phyloP scores from a whole-genome alignment of 2,329 filamentous ascomycete species.

The Colletotrichum sp. region DNA sequence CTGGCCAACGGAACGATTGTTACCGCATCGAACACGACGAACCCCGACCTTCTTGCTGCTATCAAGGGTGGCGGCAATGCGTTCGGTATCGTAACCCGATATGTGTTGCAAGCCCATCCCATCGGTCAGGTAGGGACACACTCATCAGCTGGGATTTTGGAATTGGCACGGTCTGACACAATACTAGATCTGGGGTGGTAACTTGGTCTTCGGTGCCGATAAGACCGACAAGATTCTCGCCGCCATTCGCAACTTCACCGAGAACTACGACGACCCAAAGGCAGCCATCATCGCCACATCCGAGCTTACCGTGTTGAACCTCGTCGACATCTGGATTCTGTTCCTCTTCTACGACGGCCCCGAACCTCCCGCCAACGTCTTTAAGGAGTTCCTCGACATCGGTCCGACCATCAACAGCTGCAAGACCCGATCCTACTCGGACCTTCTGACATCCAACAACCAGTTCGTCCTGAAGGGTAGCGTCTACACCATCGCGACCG shows the following conservation, averaged over 20 bases:
- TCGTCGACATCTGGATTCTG: slow-evolving; percentile 61
- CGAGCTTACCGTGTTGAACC: slow-evolving; percentile 45
- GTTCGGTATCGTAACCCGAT: slow-evolving; percentile 56
- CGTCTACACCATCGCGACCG: slow-evolving; percentile 42
- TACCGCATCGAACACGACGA: slow-evolving; percentile 42
- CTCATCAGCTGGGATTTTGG: neutral
- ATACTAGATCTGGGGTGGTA: slow-evolving; percentile 46
- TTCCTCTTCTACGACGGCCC: slow-evolving; percentile 69
- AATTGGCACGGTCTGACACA: neutral
- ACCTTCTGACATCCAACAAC: slow-evolving; percentile 47
- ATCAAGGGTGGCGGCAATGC: slow-evolving; percentile 64
- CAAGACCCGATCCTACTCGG: slow-evolving; percentile 51
- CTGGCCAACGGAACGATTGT: slow-evolving; percentile 53
- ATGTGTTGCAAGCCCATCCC: slow-evolving; percentile 45
- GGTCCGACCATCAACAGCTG: slow-evolving; percentile 46
- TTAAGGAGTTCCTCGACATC: slow-evolving; percentile 60
- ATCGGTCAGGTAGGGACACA: slow-evolving; percentile 28
- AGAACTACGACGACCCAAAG: slow-evolving; percentile 61
- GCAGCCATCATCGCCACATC: slow-evolving; percentile 65
- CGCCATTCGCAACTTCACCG: slow-evolving; percentile 60
- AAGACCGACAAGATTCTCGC: slow-evolving; percentile 43
- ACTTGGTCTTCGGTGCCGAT: slow-evolving; percentile 39
- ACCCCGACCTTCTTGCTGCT: slow-evolving; percentile 57
- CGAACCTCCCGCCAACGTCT: slow-evolving; percentile 54
- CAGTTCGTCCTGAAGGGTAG: slow-evolving; percentile 36